Base-by-base conservation (phyloP, 495 filamentous ascomycete species). In the Coniosporium apollinis region DNA sequence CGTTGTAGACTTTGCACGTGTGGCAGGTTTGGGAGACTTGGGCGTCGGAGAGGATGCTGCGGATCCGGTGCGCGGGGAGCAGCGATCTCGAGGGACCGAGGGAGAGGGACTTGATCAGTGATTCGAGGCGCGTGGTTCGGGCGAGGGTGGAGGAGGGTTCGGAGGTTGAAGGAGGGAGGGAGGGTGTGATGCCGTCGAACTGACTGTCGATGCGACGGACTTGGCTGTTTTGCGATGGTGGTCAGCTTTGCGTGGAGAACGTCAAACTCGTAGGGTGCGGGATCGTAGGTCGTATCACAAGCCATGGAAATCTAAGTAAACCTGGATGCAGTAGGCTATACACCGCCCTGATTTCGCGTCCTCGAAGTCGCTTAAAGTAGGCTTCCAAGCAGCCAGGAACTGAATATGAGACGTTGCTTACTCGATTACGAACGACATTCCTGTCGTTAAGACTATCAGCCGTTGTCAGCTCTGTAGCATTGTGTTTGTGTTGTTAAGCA, bases 131-230 rank as follows among this genome's bases (percentile, higher is more conserved):
- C 15, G 10, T 15, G 10, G 30, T 16, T 17, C 10, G 30, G 11
- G 11, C 11, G 16, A 16, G 15, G 11, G 1, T 18, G 38, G 15
- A 7, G 38, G 37, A 21, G 22, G 30, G n/a, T 37, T 48, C 34
- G 21, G 36, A 40, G 35, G 43, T 38, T 26, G 60, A 50, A 17
- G 53, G 62, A 25, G 41, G 28, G 18, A 11, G 22, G 5, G 58
- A 55, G 20, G 81, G 63, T 32, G 79, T 69, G 33, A 93, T 60
- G 28, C 70, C 72, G 48, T 93, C 85, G 37, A 97, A 67, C 44
- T 82, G 78, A 26, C 65, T 60, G 54, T 94, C 85, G 36, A 94
- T 60, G 24, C 66, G 70, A 37, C 72, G 73, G 29, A 93, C 66
- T 54, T 85, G 82, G 56, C 86, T 94, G 47, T 48, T n/a, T n/a